Evolutionary conservation across 2,329 filamentous ascomycete genomes (phyloP).

Genomic region (Boeremia lycopersici): DNA sequence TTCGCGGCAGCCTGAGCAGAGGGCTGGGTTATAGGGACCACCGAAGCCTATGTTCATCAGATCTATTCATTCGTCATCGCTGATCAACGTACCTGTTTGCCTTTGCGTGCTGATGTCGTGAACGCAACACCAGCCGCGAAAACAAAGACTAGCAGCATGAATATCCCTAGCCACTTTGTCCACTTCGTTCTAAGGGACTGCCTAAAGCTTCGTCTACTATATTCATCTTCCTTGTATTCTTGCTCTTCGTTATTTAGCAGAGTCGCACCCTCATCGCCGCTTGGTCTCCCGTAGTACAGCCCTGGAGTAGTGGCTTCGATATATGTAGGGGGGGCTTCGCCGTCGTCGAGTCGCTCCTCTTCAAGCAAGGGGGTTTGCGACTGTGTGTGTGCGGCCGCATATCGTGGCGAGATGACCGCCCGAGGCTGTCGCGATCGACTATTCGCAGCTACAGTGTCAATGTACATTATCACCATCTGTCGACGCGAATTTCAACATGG

Average conservation of each 20-base stretch:
- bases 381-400: conserved; percentile 23
- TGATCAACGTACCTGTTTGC: conserved; percentile 26
- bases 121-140: conserved; percentile 29
- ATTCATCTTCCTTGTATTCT: conserved; percentile 32
- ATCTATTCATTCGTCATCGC: no score
- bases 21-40: background rate
- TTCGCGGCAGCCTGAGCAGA: conserved; percentile 24
- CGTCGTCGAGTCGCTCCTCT: conserved; percentile 33
- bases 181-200: conserved; percentile 30
- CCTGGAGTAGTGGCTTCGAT: conserved; percentile 44
- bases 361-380: conserved; percentile 29
- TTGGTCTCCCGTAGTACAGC: conserved; percentile 34
- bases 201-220: conserved; percentile 25
- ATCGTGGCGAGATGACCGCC: conserved; percentile 21
- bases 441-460: conserved; percentile 43
- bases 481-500: background rate
- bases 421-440: conserved; percentile 27
- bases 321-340: conserved; percentile 36
- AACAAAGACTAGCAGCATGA: conserved; percentile 31
- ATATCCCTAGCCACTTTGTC: conserved; percentile 27
- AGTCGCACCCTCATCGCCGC: conserved; percentile 39
- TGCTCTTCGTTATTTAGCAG: conserved; percentile 29
- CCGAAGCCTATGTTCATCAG: conserved; percentile 2
- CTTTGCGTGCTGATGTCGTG: conserved; percentile 21
- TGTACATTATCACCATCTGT: conserved; percentile 33